A percentile compares a stretch with the other conserved stretches of the same genome.
Evolutionary conservation across 306 rosid species (phyloP).

Genomic region (Vicia faba): DNA sequence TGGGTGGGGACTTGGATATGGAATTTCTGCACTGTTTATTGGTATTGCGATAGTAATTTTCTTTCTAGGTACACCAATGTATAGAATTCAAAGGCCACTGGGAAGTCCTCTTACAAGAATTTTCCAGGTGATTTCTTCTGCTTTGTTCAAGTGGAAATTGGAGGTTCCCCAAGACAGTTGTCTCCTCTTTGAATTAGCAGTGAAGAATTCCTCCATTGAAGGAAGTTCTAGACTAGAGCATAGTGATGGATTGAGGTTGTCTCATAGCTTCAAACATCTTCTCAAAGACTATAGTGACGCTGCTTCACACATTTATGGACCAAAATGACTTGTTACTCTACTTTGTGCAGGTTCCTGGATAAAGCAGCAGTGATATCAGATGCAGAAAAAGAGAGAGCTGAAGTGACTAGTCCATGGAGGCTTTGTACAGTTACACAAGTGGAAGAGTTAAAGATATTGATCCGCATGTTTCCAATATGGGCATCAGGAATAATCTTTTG

Average conservation of each 20-base stretch:
- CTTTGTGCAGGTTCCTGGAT: slow-evolving; percentile 64
- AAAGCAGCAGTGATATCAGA: slow-evolving; percentile 79
- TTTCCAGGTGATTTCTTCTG: slow-evolving; percentile 79
- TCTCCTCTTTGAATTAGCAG: slow-evolving; percentile 64
- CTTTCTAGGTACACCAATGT: slow-evolving; percentile 70
- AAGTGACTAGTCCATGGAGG: slow-evolving; percentile 66
- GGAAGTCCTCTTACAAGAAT: slow-evolving; percentile 86
- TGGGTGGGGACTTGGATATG: slow-evolving; percentile 95
- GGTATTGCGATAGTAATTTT: slow-evolving; percentile 65
- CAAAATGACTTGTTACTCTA: neutral
- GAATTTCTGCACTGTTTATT: slow-evolving; percentile 77
- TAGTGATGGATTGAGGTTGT: slow-evolving; percentile 72
- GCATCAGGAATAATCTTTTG: slow-evolving; percentile 80
- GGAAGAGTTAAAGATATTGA: slow-evolving; percentile 77
- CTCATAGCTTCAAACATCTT: neutral
- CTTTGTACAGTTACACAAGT: slow-evolving; percentile 86
- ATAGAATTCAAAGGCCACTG: slow-evolving; percentile 73
- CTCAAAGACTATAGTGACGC: neutral
- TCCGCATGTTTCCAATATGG: slow-evolving; percentile 91
- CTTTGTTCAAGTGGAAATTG: slow-evolving; percentile 61
- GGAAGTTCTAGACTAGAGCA: slow-evolving; percentile 78
- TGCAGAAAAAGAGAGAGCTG: slow-evolving; percentile 39
- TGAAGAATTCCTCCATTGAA: slow-evolving; percentile 62
- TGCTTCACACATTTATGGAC: neutral
- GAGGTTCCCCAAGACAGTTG: slow-evolving; percentile 60